Percentiles rank a stretch among this genome's conserved stretches.
Evolutionary conservation across 2,329 filamentous ascomycete species (phyloP).

Genomic region (Aspergillus versicolor): DNA sequence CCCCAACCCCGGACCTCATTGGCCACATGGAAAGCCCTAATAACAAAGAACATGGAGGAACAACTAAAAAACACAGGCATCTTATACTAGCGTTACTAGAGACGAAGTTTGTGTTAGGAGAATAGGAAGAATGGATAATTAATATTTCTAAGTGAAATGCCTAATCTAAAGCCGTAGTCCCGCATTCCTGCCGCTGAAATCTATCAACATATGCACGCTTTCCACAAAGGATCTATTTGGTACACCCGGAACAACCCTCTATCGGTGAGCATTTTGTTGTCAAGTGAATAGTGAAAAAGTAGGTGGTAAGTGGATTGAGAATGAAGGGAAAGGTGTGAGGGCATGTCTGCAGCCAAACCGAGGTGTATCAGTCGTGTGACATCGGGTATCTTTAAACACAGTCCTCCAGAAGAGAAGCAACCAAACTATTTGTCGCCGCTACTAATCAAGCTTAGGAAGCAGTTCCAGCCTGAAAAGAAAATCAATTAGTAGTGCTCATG

Average conservation of each 20-base stretch:
- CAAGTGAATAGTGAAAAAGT: background rate
- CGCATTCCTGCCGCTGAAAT: background rate
- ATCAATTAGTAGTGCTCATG: conserved; percentile 13
- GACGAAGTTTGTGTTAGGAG: background rate
- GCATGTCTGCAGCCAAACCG: conserved; percentile 10
- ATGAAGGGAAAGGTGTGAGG: background rate
- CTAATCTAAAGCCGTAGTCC: background rate
- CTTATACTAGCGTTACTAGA: background rate
- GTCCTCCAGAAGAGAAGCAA: background rate
- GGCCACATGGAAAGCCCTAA: conserved; percentile 15
- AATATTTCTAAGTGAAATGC: background rate
- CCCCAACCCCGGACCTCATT: conserved; percentile 19
- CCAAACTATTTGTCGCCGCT: conserved; percentile 39
- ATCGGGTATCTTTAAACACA: conserved; percentile 39
- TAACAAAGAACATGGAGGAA: conserved; percentile 11
- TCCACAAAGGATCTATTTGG: background rate
- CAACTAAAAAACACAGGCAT: background rate
- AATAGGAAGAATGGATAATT: background rate
- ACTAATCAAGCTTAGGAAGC: conserved; percentile 58
- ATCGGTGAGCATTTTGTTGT: background rate
- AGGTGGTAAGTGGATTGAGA: background rate
- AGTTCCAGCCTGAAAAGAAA: conserved; percentile 54
- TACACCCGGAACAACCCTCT: background rate
- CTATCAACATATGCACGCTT: background rate
- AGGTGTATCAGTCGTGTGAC: conserved; percentile 13